Evolutionary conservation across 805 yeast genomes (phyloP).

Genomic region (Cyberlindnera subsufficiens): DNA sequence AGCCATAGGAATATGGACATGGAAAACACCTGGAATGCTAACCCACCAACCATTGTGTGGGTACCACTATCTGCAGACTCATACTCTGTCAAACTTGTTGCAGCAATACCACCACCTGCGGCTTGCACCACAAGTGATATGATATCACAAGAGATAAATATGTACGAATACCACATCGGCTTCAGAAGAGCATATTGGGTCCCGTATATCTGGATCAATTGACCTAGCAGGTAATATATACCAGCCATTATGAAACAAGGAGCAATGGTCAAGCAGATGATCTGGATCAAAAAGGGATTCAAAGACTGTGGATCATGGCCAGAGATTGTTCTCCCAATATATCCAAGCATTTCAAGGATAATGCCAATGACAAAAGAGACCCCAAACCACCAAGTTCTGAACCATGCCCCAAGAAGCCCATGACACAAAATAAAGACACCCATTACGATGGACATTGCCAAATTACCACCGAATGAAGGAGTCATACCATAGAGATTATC

Average conservation of each 20-base stretch:
- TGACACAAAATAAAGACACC: constrained; percentile 41
- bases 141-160: constrained; percentile 64
- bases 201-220: constrained; percentile 59
- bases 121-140: constrained; percentile 63
- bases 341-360: constrained; percentile 62
- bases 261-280: constrained; percentile 64
- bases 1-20: constrained; percentile 56
- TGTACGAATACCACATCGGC: constrained; percentile 57
- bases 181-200: constrained; percentile 40
- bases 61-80: constrained; percentile 42
- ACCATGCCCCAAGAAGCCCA: constrained; percentile 34
- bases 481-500: constrained; percentile 31
- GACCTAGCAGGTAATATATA: constrained; percentile 65
- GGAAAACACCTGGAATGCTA: constrained; percentile 68
- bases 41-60: constrained; percentile 69
- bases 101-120: constrained; percentile 69
- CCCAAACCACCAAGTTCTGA: constrained; percentile 62
- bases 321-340: constrained; percentile 50
- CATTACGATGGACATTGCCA: constrained; percentile 50
- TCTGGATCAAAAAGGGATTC: constrained; percentile 53
- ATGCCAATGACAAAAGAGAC: constrained; percentile 49
- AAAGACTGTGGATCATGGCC: constrained; percentile 29
- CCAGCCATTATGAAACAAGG: constrained; percentile 88
- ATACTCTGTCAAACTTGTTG: constrained; percentile 18
- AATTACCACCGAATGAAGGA: constrained; percentile 55